Evolutionary conservation across 192 early-diverging fungal species (phyloP), one percentile per base, ranked within the genome.

Genomic region (Backusella tarrabulga): DNA sequence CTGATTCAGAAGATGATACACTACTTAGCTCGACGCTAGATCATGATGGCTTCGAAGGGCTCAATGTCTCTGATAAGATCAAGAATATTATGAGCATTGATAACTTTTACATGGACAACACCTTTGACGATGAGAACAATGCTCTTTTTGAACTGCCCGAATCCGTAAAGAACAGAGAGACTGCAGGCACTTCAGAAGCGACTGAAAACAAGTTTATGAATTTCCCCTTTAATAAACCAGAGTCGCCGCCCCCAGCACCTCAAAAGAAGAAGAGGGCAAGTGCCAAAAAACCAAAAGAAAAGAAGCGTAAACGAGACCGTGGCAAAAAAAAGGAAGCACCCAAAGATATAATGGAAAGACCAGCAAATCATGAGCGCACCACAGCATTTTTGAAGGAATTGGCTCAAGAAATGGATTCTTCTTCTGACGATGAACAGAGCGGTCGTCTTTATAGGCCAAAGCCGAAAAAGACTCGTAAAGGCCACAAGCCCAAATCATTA

Each of bases 1-100:
- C 76, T 34, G 69, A 77, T 77, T 71, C 68, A 12, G 69, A 77
- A 70, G 76, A 77, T 56, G 76, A 77, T 9, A 52, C 29, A 15
- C 4, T 67, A 4, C 38, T 46, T 2, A 75, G 40, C 19, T 44
- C 41, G 11, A 44, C 38, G 23, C 9, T 42, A 46, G 38, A 46
- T 29, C 40, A 72, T 9, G 71, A 72, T 9, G 40, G 36, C 9
- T 50, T 67, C 32, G 42, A 42, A 5, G 29, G 41, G 23, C 35
- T 75, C 29, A 75, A 75, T 21, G 67, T 75, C 12, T 68, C 74
- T 23, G 41, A 44, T 23, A 75, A 66, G n/a, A 34, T 75, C 32
- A 75, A 75, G 32, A 68, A 75, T 32, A 75, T 75, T 14, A 35
- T 75, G 8, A 38, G 74, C 11, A 26, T 67, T 23, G 29, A n/a